Evolutionary conservation across 2,329 filamentous ascomycete genomes (phyloP), one percentile per base, ranked within the genome.

Genomic region (Epichloe hybrida): DNA sequence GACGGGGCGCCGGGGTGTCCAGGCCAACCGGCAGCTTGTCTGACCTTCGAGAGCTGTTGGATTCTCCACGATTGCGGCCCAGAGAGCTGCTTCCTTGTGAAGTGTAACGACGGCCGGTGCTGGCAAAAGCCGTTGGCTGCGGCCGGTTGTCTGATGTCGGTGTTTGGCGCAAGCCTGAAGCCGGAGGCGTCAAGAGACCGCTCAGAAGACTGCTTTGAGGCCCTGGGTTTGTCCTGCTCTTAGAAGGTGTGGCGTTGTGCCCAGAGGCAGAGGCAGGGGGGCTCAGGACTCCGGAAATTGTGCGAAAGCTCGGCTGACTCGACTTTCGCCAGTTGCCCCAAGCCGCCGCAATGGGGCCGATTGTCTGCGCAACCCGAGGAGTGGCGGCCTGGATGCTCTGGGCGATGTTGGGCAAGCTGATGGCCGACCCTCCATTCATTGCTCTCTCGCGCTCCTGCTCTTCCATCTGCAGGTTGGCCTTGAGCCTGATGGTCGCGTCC

Each of bases 381-480:
- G 88, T 86, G 5, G 84, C 81, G 11, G 87, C 84, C 55, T 90
- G 81, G 45, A 90, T 82, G 35, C 87, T 79, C 45, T 84, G 84
- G 1, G 88, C 84, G 41, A 95, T 78, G 40, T 86, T 87, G 4
- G 87, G 86, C 58, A 93, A 73, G 50, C 74, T 79, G 54, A 83
- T 75, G 31, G 79, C 72, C 7, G 81, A 84, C 13, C 79, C 79
- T 46, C 83, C 83, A 50, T 84, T 82, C 69, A 87, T 78, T 1
- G 88, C 83, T 53, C 93, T 80, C 66, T 97, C 91, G 48, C 88
- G 87, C 68, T 96, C 90, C 64, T 95, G 88, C 64, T 94, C 87
- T 66, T 98, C 91, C 93, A 98, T 98, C 64, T 97, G 88, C 37
- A 98, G 74, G 61, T 95, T 96, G 13, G 93, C 88, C 64, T 88